Percentiles rank a stretch among this genome's conserved stretches.
These are phyloP conservation scores for Backusella parvicylindrica DNA, from an alignment of 192 early-diverging fungal species.

Conservation along the genomic window DNA sequence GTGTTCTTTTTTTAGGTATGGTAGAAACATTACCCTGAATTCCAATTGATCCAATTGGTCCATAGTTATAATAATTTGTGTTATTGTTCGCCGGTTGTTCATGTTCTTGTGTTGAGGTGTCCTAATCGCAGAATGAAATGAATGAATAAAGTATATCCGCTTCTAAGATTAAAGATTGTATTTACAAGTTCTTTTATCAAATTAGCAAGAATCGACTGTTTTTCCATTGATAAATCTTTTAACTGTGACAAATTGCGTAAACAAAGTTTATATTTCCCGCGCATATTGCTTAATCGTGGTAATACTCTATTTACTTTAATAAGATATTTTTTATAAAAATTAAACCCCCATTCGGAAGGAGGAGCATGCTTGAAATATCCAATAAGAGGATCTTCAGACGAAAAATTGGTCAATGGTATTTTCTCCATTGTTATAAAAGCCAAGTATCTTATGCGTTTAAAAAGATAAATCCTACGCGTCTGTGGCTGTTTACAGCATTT, in stretches of 20 bases:
- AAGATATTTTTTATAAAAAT: slow-evolving; percentile 1
- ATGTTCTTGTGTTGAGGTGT: not conserved
- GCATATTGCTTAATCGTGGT: not conserved
- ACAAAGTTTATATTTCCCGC: not conserved
- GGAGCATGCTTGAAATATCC: not conserved
- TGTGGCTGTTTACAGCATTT: not conserved
- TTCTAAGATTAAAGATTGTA: slow-evolving; percentile 8
- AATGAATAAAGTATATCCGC: not conserved
- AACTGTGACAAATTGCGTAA: not conserved
- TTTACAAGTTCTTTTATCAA: slow-evolving; percentile 8
- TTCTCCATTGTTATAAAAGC: not conserved
- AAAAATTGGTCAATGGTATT: not conserved
- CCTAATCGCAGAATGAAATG: not conserved
- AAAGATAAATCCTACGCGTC: not conserved
- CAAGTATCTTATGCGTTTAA: not conserved
- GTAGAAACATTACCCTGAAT: slow-evolving; percentile 1
- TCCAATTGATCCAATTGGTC: slow-evolving; percentile 1
- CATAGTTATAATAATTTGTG: slow-evolving; percentile 7
- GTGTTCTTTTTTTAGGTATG: slow-evolving; percentile 1
- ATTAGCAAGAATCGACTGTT: not conserved
- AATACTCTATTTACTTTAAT: not conserved
- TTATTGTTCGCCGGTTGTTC: not conserved
- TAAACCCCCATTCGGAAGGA: not conserved
- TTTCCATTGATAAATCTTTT: slow-evolving; percentile 2
- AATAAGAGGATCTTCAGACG: not conserved